Base-by-base conservation (phyloP, 2,329 filamentous ascomycete genomes). In the Bipolaris cookei region DNA sequence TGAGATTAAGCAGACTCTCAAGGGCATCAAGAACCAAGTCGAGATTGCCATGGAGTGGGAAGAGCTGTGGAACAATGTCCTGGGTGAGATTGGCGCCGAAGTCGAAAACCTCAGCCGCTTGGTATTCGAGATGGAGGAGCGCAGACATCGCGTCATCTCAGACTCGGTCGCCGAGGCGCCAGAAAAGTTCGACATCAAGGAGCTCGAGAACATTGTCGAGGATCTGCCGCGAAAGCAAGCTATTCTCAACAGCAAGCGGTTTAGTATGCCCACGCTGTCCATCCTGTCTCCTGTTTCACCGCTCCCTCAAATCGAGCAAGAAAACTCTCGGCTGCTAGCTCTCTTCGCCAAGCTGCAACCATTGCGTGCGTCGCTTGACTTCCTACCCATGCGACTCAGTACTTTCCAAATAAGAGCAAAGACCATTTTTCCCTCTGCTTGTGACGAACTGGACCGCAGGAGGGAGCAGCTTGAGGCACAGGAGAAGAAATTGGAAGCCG, bases 11-110 rank as follows among this genome's bases (percentile, higher is more conserved):
- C 82, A 81, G 39, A 89, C 90, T 1, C 80, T 99, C 48, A 90
- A 89, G 62, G 88, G 80, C 23, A 90, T 97, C 54, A 96, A 96
- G 74, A 86, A 86, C 45, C 94, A 98, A 72, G 94, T 99, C 16
- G 95, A 98, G 76, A 88, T 97, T 56, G 95, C 95, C 44, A 96
- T 98, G 92, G 95, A 99, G 73, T 99, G 94, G 94, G 93, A 97
- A 76, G 93, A 98, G 78, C 82, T 99, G 34, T 98, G 95, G 94
- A 92, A 92, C 67, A 91, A 86, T 62, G 94, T 98, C 3, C 82
- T 99, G 2, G 94, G 93, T 42, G 94, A 98, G 73, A 97, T 98
- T 59, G 91, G 93, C 50, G 87, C 89, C 61, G 95, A 99, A 78
- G 88, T 92, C 71, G 90, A 95, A 63, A 88, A 89, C 42, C 82